phyloP scores from a whole-genome alignment of 2,329 filamentous ascomycete species.

The Aspergillus chevalieri region DNA sequence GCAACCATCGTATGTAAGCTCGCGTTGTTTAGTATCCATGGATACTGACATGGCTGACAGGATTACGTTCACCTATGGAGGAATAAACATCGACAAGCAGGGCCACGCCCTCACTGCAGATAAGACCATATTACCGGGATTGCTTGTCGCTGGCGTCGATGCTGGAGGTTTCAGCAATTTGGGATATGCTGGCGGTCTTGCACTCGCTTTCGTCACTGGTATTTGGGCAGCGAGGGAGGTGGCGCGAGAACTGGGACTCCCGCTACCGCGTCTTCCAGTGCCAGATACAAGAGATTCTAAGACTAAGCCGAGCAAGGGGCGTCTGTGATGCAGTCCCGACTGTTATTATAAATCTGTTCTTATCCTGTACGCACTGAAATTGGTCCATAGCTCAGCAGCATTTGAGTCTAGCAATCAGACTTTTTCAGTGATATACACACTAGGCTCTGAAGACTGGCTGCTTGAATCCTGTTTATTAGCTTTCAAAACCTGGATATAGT shows the following conservation, averaged over 20 bases:
- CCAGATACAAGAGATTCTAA: too few species aligned
- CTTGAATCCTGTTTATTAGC: too few species aligned
- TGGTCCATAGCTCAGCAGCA: too few species aligned
- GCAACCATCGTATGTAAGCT: constrained; percentile 19
- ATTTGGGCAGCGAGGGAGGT: constrained; percentile 18
- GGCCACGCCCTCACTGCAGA: constrained; percentile 18
- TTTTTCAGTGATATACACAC: too few species aligned
- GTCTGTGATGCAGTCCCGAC: too few species aligned
- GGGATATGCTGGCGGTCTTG: constrained; percentile 22
- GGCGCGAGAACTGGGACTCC: constrained; percentile 12
- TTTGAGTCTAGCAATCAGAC: too few species aligned
- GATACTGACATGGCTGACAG: constrained; percentile 3
- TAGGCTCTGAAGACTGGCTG: too few species aligned
- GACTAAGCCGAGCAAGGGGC: too few species aligned
- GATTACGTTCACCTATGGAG: constrained; percentile 25
- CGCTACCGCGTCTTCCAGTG: not conserved
- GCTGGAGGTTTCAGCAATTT: constrained; percentile 21
- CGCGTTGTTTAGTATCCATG: too few species aligned
- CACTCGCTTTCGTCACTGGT: constrained; percentile 23
- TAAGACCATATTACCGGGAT: constrained; percentile 10
- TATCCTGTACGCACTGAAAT: too few species aligned
- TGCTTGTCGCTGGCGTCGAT: constrained; percentile 22
- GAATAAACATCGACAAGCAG: constrained; percentile 17
- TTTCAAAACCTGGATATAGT: not conserved
- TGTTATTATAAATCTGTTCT: too few species aligned